Evolutionary conservation across 2,329 filamentous ascomycete genomes (phyloP).

Genomic region (Fusarium algeriense): DNA sequence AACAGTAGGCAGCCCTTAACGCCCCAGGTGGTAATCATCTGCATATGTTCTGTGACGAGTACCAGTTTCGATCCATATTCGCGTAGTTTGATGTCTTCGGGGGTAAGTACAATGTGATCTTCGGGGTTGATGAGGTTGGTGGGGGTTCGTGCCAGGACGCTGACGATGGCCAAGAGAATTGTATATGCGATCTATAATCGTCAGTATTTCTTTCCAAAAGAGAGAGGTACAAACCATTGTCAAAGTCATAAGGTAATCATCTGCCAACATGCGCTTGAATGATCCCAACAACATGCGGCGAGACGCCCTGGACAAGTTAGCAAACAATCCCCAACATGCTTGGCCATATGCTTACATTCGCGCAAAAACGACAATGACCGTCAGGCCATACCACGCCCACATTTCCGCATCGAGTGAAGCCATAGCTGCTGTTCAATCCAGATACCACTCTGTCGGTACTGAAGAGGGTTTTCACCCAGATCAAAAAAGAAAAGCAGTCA

Average conservation of each 20-base stretch:
- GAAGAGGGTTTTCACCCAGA: constrained; percentile 7
- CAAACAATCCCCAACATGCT: not conserved
- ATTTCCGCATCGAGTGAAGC: constrained; percentile 51
- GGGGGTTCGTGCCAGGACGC: constrained; percentile 53
- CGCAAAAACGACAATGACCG: constrained; percentile 52
- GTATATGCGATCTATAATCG: constrained; percentile 33
- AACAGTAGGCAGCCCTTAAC: constrained; percentile 66
- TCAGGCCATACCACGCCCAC: constrained; percentile 59
- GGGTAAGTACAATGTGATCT: constrained; percentile 60
- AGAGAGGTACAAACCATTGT: constrained; percentile 56
- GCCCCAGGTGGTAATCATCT: constrained; percentile 68
- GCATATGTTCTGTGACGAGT: constrained; percentile 70
- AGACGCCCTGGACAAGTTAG: constrained; percentile 47
- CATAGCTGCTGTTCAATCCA: constrained; percentile 25
- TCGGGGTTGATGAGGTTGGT: constrained; percentile 68
- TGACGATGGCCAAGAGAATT: constrained; percentile 37
- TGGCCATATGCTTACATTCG: constrained; percentile 51
- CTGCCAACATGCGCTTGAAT: constrained; percentile 60
- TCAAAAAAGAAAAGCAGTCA: constrained; percentile 1
- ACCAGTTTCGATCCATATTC: constrained; percentile 70
- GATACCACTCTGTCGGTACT: not conserved
- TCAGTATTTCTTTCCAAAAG: not conserved
- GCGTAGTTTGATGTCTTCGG: constrained; percentile 57
- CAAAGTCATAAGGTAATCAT: constrained; percentile 68
- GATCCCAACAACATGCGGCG: constrained; percentile 57